These are phyloP conservation scores for Trichoderma guizhouense DNA, from an alignment of 2,329 filamentous ascomycete genomes.

Conservation along the genomic window DNA sequence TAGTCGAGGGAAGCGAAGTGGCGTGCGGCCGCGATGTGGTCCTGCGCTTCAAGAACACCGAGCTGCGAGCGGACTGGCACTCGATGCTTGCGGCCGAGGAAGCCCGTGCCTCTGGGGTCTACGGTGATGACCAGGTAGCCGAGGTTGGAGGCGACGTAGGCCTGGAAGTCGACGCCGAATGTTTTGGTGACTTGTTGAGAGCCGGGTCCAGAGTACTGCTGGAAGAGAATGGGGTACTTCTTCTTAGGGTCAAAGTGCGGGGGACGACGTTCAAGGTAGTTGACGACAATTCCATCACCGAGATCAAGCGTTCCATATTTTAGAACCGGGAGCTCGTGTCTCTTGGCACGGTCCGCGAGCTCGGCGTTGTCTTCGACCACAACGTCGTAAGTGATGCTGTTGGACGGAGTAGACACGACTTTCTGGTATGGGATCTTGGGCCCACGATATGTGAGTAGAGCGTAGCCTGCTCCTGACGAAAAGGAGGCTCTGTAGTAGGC, in stretches of 20 bases:
- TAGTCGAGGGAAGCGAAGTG: conserved; percentile 79
- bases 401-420: conserved; percentile 77
- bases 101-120: conserved; percentile 90
- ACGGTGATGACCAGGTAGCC: conserved; percentile 95
- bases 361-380: conserved; percentile 73
- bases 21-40: conserved; percentile 88
- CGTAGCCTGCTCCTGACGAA: conserved; percentile 76
- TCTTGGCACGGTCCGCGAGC: conserved; percentile 65
- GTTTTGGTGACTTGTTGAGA: conserved; percentile 81
- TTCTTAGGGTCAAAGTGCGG: conserved; percentile 81
- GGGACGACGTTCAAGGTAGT: conserved; percentile 79
- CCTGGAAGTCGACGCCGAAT: conserved; percentile 85
- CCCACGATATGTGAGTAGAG: conserved; percentile 78
- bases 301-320: conserved; percentile 83
- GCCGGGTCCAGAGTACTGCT: conserved; percentile 91
- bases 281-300: conserved; percentile 65
- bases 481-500: conserved; percentile 83
- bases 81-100: conserved; percentile 77
- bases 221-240: conserved; percentile 91
- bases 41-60: conserved; percentile 77
- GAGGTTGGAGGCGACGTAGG: conserved; percentile 78
- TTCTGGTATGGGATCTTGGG: conserved; percentile 89
- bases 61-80: conserved; percentile 80
- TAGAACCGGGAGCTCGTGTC: conserved; percentile 77
- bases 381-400: conserved; percentile 60